Evolutionary conservation across 306 rosid genomes (phyloP), one percentile per base, ranked within the genome.

Genomic region (Fragaria iinumae): DNA sequence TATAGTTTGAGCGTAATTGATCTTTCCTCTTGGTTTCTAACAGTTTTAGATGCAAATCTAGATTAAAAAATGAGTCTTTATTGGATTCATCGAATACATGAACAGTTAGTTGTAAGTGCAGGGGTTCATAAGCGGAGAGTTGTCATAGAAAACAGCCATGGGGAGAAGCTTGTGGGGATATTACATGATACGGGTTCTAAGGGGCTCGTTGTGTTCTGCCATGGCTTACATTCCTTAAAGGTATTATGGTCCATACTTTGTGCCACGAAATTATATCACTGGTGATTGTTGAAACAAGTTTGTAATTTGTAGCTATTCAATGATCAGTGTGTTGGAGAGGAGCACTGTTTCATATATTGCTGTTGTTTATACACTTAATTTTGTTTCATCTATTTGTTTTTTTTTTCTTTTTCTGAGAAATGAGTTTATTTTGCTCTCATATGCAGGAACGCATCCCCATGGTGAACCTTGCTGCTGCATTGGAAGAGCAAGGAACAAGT

Each of bases 201-300:
- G 72, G 76, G 79, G 82, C 91, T 94, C 29, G 92, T 87, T 75
- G 84, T 94, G 41, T 36, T 92, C 34, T 92, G 95, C 86, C 98
- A 94, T 78, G 98, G 98, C 78, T 84, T 94, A 10, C 94, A 84
- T 69, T 90, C 98, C 81, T 86, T 88, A 43, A 94, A 92, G 98
- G 98, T 91, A 32, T 32, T 32, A 10, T 57, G 64, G 1, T 8
- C 62, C 62, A 8, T 21, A 21, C 4, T 55, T 55, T n/a, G 13
- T 56, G 63, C 63, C 13, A 56, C 18, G 11, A 18, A 20, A 52
- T 8, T 52, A 20, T 18, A 18, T 18, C 57, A 18, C 23, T 18
- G 23, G 0, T 52, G 23, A 18, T 52, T 18, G 25, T 52, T 18
- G 7, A 14, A 4, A 49, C 7, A 49, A 48, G 52, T 48, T 44